Evolutionary conservation across 169 alveolate genomes (phyloP), one percentile per base, ranked within the genome.

Genomic region (Cryptosporidium parvum): DNA sequence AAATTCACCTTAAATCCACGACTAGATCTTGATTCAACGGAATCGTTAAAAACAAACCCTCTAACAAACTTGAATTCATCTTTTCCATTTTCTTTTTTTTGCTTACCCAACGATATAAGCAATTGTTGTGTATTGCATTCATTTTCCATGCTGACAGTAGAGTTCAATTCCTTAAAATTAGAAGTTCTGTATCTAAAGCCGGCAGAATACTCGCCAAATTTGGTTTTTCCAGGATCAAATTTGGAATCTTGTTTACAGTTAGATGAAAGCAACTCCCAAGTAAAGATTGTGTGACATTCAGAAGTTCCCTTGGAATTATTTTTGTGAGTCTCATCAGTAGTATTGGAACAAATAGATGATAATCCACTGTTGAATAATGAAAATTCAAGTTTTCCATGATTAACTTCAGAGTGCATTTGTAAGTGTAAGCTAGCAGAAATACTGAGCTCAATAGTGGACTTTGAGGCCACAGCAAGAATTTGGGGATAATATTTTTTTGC

Each of bases 131-230:
- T 33, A 10, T 44, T 48, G 29, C 85, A 71, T 23, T 56, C 51
- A 14, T 52, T 29, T 39, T 14, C 33, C 8, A 12, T 73, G 72
- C 56, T 65, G 18, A 33, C 26, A 21, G 14, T 26, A 21, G 48
- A n/a, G 53, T 33, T n/a, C 72, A 21, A 65, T 8, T 37, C 52
- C 23, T 52, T 52, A 5, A 42, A 16, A 42, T 26, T 31, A 14
- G 35, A 56, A 62, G 67, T 9, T 29, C 89, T 80, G 39, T 80
- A 80, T 80, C 89, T 80, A 62, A 80, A 80, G 1, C 89, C 89
- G 0, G 89, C 89, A 2, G 75, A 37, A 18, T 80, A 80, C 5
- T 80, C 42, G 3, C 75, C 89, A 62, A 80, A 31, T 39, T 23
- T 29, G 35, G 48, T 29, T 16, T 45, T 59, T 44, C 89, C 89